Percentiles rank a stretch among this genome's conserved stretches.
These are phyloP conservation scores for Cordyceps sp. DNA, from an alignment of 2,329 filamentous ascomycete genomes.

Conservation along the genomic window DNA sequence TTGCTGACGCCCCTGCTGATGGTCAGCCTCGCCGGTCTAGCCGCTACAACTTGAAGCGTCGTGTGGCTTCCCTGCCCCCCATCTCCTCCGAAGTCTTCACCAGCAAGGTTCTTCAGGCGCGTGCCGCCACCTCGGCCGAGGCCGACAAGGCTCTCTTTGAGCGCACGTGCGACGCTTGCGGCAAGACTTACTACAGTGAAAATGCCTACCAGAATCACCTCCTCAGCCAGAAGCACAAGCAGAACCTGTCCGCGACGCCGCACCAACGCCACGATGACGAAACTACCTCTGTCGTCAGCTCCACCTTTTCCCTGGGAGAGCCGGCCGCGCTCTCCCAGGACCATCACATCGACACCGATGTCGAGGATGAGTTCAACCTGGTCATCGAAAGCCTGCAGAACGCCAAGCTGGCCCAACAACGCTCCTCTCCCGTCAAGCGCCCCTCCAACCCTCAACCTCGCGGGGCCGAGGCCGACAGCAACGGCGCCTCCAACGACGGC, in stretches of 20 bases:
- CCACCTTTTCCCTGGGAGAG: constrained; percentile 79
- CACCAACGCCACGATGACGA: constrained; percentile 41
- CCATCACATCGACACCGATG: constrained; percentile 42
- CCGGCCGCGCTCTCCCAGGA: constrained; percentile 36
- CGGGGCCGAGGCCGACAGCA: constrained; percentile 24
- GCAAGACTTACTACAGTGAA: constrained; percentile 90
- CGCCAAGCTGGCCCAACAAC: constrained; percentile 44
- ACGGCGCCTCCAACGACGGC: constrained; percentile 22
- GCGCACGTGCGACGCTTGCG: constrained; percentile 63
- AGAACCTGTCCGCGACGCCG: constrained; percentile 30
- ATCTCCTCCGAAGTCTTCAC: constrained; percentile 86
- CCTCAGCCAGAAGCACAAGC: constrained; percentile 75
- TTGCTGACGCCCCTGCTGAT: not conserved
- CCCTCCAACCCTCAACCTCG: constrained; percentile 33
- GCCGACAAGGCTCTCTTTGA: constrained; percentile 82
- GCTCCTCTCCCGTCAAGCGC: constrained; percentile 33
- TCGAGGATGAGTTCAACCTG: constrained; percentile 58
- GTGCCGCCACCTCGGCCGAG: constrained; percentile 68
- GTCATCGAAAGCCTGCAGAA: constrained; percentile 66
- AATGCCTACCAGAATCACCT: constrained; percentile 92
- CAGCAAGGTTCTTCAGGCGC: constrained; percentile 86
- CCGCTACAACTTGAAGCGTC: constrained; percentile 90
- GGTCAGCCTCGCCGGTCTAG: constrained; percentile 31
- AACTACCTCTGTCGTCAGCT: constrained; percentile 70
- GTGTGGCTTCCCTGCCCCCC: constrained; percentile 77